Evolutionary conservation across 345 rosid genomes (phyloP), one percentile per base, ranked within the genome.

Genomic region (Eucalyptus regnans): DNA sequence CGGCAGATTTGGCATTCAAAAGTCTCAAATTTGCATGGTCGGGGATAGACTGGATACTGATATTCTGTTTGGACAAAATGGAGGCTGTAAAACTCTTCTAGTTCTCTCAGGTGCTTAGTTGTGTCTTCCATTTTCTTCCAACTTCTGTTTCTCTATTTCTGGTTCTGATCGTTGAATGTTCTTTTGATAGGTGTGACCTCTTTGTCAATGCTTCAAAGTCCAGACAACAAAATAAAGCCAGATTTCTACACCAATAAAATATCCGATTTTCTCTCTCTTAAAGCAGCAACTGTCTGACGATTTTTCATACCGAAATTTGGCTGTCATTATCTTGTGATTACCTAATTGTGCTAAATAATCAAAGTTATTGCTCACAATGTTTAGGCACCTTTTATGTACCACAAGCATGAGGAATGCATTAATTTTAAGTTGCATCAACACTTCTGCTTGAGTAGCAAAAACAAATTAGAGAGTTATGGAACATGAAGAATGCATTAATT

Each of bases 1-100:
- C 22, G 66, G 89, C 96, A 97, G 99, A 90, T 97, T 97, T 29
- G 96, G 98, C 89, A 96, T 97, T 84, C 91, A 60, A 81, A 98
- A 95, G 93, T 97, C 99, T 18, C 95, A 96, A 90, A 98, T 98
- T 94, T 98, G 99, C 92, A 97, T 98, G 99, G 99, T 98, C 22
- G 99, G 99, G 62, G 99, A 98, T 92, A 94, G 99, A 93, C 88
- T 97, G 91, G 99, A 98, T 87, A 97, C 99, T 12, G 99, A 98
- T 88, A 95, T 98, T 88, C 93, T 98, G 66, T 98, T 96, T 25
- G 99, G 99, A 62, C 97, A 98, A 89, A 96, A 96, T 86, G 98
- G 97, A 54, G 99, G 98, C 88, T 98, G 99, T 94, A 97, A 94
- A 92, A 97, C 99, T 87, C 99, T 98, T 54, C 97, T 98, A 12